phyloP scores from a whole-genome alignment of 176 grass and related monocot species.

The Sorghum bicolor region Sorghum_bicolor_NCBIv3 NC_012872.2:11282501-11283000 shows the following conservation, averaged over 20 bases:
- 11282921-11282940: neutral
- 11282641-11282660: slow-evolving; percentile 68
- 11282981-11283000: neutral
- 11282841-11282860: neutral
- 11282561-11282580: neutral
- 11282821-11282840: neutral
- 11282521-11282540: slow-evolving; percentile 51
- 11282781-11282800: neutral
- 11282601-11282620: slow-evolving; percentile 63
- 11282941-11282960: neutral
- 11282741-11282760: neutral
- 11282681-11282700: slow-evolving; percentile 60
- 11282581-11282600: neutral
- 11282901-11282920: neutral
- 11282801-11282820: neutral
- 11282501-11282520: slow-evolving; percentile 57
- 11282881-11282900: neutral
- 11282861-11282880: neutral
- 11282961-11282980: neutral
- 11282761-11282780: neutral
- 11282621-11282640: slow-evolving; percentile 62
- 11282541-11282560: neutral
- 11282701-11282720: neutral
- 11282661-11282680: slow-evolving; percentile 67
- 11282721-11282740: neutral